Evolutionary conservation across 495 filamentous ascomycete genomes (phyloP), one percentile per base, ranked within the genome.

Genomic region (Hypoxylon perforatum): DNA sequence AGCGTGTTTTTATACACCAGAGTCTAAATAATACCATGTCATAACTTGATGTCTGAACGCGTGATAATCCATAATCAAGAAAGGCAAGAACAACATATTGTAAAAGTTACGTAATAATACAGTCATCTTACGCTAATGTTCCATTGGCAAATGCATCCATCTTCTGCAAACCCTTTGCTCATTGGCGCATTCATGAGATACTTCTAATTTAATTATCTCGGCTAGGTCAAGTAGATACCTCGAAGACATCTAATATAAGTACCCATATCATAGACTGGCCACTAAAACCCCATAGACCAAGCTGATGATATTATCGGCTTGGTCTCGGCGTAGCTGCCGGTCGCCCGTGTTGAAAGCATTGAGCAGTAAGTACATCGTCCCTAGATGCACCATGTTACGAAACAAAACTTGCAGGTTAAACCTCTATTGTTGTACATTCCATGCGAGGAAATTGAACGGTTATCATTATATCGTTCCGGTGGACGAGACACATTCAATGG

Each of bases 31-130:
- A 18, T 47, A 22, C 36, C 7, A 28, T 3, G 7, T 28, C 25
- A 38, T 47, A 18, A 33, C 38, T 33, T 39, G 50, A 54, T 30
- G 21, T 18, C 6, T 58, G n/a, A 52, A 19, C 15, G 35, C 2
- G 35, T 38, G 35, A n/a, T 38, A 10, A 12, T 11, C 35, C 9
- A 38, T 38, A 11, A 5, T 11, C 10, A 3, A 36, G n/a, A 3
- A 12, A 54, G 30, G 17, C 47, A 36, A 54, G 46, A 12, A 25
- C 25, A 14, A 7, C 44, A 23, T 15, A 10, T 15, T 41, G 47
- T 35, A 53, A 53, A 47, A 4, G 15, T 73, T 67, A 73, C 61
- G 68, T 73, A 67, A 71, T 47, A 36, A 35, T 64, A 33, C 23
- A 45, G 46, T 61, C 54, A 69, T 73, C 35, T 11, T 45, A 53